phyloP scores from a whole-genome alignment of 2,329 filamentous ascomycete species.

The Incumbomyces delicatus region DNA sequence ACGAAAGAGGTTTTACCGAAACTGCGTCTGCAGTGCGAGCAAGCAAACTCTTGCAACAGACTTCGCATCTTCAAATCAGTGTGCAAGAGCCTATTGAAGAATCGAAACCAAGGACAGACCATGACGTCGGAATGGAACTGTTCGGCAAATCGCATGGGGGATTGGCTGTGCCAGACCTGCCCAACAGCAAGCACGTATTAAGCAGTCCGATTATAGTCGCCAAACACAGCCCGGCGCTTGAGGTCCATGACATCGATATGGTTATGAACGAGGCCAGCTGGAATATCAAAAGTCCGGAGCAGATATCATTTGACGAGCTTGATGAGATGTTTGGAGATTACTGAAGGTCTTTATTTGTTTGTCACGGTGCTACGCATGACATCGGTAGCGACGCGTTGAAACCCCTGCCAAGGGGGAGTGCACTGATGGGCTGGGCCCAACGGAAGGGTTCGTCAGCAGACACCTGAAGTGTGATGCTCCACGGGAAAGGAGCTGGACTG shows the following conservation, averaged over 20 bases:
- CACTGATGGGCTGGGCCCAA: too few relatives aligned
- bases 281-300: constrained; percentile 65
- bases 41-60: constrained; percentile 28
- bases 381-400: too few relatives aligned
- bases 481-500: too few relatives aligned
- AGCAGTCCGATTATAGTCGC: constrained; percentile 29
- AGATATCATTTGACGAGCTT: constrained; percentile 84
- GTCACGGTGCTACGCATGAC: too few relatives aligned
- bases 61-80: constrained; percentile 20
- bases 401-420: too few relatives aligned
- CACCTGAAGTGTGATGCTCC: too few relatives aligned
- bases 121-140: constrained; percentile 24
- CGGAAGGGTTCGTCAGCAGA: too few relatives aligned
- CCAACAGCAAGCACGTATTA: constrained; percentile 17
- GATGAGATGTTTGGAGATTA: constrained; percentile 75
- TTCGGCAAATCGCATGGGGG: constrained; percentile 38
- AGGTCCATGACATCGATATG: constrained; percentile 34
- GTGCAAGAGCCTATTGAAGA: constrained; percentile 37
- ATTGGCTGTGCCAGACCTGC: constrained; percentile 39
- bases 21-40: constrained; percentile 75
- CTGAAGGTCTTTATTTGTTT: constrained; percentile 25
- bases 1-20: constrained; percentile 94
- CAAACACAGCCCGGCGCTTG: constrained; percentile 30
- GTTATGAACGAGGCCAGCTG: constrained; percentile 43
- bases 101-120: constrained; percentile 19